Evolutionary conservation across 148 eudicot species (phyloP), one percentile per base, ranked within the genome.

Genomic region (Cornus controversa): DNA sequence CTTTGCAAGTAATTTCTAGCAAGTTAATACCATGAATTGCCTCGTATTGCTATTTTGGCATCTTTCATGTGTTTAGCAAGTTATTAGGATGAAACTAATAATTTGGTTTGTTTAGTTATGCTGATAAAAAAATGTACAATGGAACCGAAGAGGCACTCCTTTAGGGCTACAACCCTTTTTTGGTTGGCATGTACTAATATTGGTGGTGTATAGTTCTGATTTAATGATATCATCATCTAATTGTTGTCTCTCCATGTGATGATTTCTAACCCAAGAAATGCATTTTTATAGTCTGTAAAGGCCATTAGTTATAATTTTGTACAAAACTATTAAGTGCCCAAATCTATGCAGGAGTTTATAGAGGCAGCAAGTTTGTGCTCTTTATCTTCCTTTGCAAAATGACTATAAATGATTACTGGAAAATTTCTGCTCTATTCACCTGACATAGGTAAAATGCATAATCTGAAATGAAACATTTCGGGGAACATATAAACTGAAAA

Each of bases 171-270:
- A 50, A 0, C 45, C 45, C 45, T 9, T 40, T 31, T 40, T 40
- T 40, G 45, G 45, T 7, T 40, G 45, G 45, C 45, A 40, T 40
- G 45, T 40, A 40, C 9, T 40, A 31, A 6, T 40, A 0, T 40
- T 6, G 45, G 9, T 40, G n/a, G 20, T 50, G 16, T 18, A 72
- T 53, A 47, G 23, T 15, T 26, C 45, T 11, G 29, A 8, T 29
- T 40, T 53, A 8, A 0, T 18, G 23, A 54, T n/a, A n/a, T 4
- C 66, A 72, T 20, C 14, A 72, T 72, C 74, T 31, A 8, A 40
- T 71, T 53, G 25, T 73, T 31, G 2, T 23, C 75, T 58, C 18
- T 57, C 58, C 75, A 54, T 73, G 8, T 58, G 23, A 58, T 34
- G 10, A 40, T 22, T 60, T 57, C 1, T 3, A 60, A 58, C 47